Evolutionary conservation across 139 green algal species (phyloP).

Genomic region (Raphidocelis subcapitata): DNA sequence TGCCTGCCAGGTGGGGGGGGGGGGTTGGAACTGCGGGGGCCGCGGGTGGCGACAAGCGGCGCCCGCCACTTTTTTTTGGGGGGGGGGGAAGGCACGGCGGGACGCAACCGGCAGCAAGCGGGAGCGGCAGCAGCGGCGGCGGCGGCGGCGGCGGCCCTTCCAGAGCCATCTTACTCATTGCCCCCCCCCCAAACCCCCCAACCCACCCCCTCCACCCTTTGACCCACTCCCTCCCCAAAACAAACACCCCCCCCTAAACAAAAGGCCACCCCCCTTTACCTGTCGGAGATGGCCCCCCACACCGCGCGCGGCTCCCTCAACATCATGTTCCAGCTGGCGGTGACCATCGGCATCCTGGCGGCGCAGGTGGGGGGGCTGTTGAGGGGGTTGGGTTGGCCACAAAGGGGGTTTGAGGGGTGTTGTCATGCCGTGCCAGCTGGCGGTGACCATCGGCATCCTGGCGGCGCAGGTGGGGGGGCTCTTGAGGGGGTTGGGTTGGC

Average conservation of each 20-base stretch:
- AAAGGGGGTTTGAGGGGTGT: no score
- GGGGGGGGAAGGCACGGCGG: not conserved
- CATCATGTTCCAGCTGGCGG: conserved; percentile 68
- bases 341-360: conserved; percentile 69
- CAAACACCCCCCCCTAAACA: no score
- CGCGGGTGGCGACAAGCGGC: not conserved
- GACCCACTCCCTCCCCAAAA: no score
- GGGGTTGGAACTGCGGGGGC: not conserved
- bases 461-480: no score
- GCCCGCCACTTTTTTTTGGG: not conserved
- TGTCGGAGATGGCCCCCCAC: conserved; percentile 50
- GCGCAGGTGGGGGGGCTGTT: no score
- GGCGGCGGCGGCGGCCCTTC: no score
- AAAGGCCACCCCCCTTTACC: conserved; percentile 50
- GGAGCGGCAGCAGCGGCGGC: no score
- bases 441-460: no score
- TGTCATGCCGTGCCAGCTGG: no score
- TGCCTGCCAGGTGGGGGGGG: conserved; percentile 35
- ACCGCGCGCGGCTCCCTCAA: conserved; percentile 44
- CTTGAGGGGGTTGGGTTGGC: no score
- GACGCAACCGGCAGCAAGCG: not conserved
- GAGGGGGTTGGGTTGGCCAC: no score
- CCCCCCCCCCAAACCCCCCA: not conserved
- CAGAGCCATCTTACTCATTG: not conserved
- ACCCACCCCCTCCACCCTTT: not conserved